phyloP scores from a whole-genome alignment of 2,329 filamentous ascomycete species.

The Epichloe hybrida region DNA sequence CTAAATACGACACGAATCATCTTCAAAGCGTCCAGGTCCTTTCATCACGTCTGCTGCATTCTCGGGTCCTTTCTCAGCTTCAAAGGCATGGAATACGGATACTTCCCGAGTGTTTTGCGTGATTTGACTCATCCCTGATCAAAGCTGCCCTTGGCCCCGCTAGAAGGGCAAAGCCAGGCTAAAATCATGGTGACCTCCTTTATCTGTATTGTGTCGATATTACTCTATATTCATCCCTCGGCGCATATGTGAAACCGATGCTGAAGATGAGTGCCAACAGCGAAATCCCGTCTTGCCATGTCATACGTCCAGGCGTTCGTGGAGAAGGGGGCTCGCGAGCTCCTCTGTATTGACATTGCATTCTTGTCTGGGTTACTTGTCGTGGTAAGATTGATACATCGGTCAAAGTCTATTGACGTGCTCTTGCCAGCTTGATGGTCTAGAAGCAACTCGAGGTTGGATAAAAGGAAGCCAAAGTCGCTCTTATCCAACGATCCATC shows the following conservation, averaged over 20 bases:
- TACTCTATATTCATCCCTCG: background rate
- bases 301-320: background rate
- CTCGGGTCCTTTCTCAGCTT: no score
- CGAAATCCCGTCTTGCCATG: background rate
- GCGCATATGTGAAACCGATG: background rate
- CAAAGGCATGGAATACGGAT: no score
- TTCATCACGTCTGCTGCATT: background rate
- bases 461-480: slow-evolving; percentile 3
- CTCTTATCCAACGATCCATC: background rate
- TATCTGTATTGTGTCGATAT: background rate
- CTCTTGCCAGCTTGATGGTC: background rate
- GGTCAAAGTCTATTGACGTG: background rate
- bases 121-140: background rate
- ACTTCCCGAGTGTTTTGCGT: background rate
- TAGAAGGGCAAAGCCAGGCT: background rate
- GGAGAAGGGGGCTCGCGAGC: background rate
- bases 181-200: background rate
- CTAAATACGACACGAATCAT: no score
- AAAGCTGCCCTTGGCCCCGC: background rate
- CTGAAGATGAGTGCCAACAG: background rate
- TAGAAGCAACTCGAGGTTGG: background rate
- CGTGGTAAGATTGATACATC: background rate
- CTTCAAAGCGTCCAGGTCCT: background rate
- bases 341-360: slow-evolving; percentile 9
- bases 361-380: background rate